Conservation (phyloP, 2,329 filamentous ascomycete species). For the Claviceps capensis region DNA sequence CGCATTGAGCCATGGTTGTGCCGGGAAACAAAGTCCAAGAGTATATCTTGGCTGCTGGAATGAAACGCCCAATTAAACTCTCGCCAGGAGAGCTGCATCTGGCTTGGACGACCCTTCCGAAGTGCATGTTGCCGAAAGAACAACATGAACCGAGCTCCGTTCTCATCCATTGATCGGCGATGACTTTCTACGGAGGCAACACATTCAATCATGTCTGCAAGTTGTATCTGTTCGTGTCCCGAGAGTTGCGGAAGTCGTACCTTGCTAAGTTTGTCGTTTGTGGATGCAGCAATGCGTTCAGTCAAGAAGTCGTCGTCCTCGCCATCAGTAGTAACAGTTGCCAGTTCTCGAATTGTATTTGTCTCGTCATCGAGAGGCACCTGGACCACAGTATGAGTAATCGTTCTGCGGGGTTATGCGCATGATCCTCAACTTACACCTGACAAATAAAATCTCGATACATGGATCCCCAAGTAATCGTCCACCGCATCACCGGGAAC, state of each 20-base stretch:
- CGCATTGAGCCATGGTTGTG: conserved; percentile 68
- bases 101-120: conserved; percentile 48
- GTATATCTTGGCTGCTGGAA: conserved; percentile 75
- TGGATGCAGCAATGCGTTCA: conserved; percentile 52
- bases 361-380: conserved; percentile 1
- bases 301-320: conserved; percentile 47
- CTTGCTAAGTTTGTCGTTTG: conserved; percentile 65
- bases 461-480: conserved; percentile 53
- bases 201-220: conserved; percentile 76
- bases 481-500: conserved; percentile 70
- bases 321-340: conserved; percentile 26
- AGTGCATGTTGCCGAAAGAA: conserved; percentile 75
- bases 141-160: conserved; percentile 74
- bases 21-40: conserved; percentile 67
- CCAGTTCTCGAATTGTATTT: conserved; percentile 21
- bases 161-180: conserved; percentile 77
- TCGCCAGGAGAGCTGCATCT: conserved; percentile 57
- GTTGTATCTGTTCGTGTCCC: conserved; percentile 71
- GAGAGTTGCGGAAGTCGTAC: conserved; percentile 69
- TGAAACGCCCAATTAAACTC: conserved; percentile 82
- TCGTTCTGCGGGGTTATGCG: not conserved
- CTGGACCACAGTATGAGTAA: not conserved
- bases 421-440: conserved; percentile 1
- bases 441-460: conserved; percentile 3
- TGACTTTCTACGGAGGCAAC: conserved; percentile 75